These are phyloP conservation scores for Eutrema heterophyllum DNA, from an alignment of 345 rosid species.

Conservation along the genomic window DNA sequence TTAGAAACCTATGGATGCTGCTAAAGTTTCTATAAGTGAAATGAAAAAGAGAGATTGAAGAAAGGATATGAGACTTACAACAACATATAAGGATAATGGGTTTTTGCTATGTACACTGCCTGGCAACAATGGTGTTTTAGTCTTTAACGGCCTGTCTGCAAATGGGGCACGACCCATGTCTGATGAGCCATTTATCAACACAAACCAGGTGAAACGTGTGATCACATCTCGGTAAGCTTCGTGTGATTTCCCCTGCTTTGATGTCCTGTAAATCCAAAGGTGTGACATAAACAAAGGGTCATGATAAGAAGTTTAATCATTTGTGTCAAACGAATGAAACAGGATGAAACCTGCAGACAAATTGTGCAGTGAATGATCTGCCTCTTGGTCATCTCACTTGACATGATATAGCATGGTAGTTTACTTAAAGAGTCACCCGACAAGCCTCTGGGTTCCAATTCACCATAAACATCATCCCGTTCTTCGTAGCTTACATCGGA, in stretches of 20 bases:
- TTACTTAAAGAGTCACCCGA: constrained; percentile 55
- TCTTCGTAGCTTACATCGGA: constrained; percentile 44
- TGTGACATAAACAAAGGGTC: not conserved
- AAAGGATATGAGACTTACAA: constrained; percentile 10
- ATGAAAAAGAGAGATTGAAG: not conserved
- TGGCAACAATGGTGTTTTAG: not conserved
- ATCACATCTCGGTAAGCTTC: constrained; percentile 62
- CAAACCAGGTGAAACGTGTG: constrained; percentile 77
- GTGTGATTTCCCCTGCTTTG: constrained; percentile 52
- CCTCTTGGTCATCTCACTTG: constrained; percentile 42
- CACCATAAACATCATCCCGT: constrained; percentile 37
- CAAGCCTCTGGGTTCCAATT: constrained; percentile 48
- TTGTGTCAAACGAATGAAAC: not conserved
- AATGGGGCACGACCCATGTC: constrained; percentile 70
- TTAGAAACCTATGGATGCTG: constrained; percentile 1
- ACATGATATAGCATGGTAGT: constrained; percentile 58
- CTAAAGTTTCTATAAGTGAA: not conserved
- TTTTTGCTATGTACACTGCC: constrained; percentile 22
- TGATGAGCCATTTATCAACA: constrained; percentile 76
- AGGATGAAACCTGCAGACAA: constrained; percentile 57
- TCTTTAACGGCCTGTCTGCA: constrained; percentile 59
- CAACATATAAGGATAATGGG: constrained; percentile 10
- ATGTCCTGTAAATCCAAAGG: constrained; percentile 44
- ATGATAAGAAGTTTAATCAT: not conserved
- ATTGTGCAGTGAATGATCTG: constrained; percentile 57